Percentiles rank a stretch among this genome's conserved stretches.
phyloP scores from a whole-genome alignment of 139 green algal species.

The Pycnococcus provasolii region DNA sequence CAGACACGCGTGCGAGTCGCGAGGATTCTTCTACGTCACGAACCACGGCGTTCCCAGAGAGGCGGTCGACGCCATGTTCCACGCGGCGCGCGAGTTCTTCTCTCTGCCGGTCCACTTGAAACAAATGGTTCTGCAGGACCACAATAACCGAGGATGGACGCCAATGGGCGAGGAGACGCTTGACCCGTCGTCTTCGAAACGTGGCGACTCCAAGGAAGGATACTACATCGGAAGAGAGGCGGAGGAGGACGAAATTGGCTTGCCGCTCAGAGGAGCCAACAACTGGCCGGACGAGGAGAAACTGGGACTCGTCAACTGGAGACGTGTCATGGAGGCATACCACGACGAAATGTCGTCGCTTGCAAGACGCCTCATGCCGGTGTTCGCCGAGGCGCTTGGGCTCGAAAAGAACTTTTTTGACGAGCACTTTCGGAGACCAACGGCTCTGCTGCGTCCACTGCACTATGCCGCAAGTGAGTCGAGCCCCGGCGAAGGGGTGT shows the following conservation, averaged over 20 bases:
- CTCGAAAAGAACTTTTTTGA: conserved; percentile 57
- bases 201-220: conserved; percentile 83
- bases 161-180: conserved; percentile 71
- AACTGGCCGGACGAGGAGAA: conserved; percentile 54
- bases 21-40: conserved; percentile 45
- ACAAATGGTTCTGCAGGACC: conserved; percentile 46
- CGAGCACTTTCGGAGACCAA: conserved; percentile 55
- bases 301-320: conserved; percentile 45
- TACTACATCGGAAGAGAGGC: conserved; percentile 40
- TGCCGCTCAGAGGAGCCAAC: conserved; percentile 82
- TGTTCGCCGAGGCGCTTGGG: conserved; percentile 62
- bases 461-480: conserved; percentile 50
- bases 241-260: conserved; percentile 25
- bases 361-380: conserved; percentile 44
- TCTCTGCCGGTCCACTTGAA: conserved; percentile 57
- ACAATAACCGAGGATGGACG: conserved; percentile 57
- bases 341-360: conserved; percentile 33
- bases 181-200: conserved; percentile 45
- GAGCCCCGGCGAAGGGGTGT: conserved; percentile 30
- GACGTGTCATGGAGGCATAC: conserved; percentile 41
- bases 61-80: conserved; percentile 44
- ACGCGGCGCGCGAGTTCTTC: conserved; percentile 57
- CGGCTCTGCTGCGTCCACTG: conserved; percentile 69
- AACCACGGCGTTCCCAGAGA: conserved; percentile 57
- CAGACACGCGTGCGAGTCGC: conserved; percentile 28